Percentiles rank a stretch among this genome's conserved stretches.
Conservation (phyloP, 257 asterid genomes). For the Capsicum pubescens region DNA sequence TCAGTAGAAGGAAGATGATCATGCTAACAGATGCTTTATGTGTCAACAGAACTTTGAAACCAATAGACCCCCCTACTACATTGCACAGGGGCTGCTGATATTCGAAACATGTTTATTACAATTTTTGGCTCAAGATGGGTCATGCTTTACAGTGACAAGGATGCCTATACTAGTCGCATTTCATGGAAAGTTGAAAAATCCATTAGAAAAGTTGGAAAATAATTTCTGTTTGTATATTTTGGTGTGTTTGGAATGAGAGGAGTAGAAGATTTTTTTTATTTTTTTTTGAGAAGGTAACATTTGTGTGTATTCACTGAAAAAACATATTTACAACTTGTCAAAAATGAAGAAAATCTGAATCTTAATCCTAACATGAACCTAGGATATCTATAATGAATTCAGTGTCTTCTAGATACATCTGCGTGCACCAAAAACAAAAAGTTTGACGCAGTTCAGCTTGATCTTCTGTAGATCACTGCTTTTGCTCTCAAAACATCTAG, state of each 20-base stretch:
- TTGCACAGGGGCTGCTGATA: background rate
- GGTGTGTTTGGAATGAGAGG: background rate
- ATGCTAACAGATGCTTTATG: constrained; percentile 9
- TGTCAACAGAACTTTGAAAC: background rate
- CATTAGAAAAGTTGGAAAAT: background rate
- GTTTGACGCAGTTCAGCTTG: too few species aligned
- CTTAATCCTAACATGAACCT: too few species aligned
- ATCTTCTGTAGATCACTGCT: too few species aligned
- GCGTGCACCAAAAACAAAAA: too few species aligned
- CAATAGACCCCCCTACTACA: background rate
- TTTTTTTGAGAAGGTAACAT: too few species aligned
- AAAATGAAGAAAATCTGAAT: too few species aligned
- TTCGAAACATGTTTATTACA: constrained; percentile 3
- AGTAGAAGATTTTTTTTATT: background rate
- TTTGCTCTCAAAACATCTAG: too few species aligned
- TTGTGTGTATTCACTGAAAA: too few species aligned
- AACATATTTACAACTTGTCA: too few species aligned
- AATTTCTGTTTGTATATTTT: background rate
- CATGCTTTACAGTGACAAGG: background rate
- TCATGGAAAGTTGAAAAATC: background rate
- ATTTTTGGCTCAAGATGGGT: background rate
- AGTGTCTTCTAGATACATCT: too few species aligned
- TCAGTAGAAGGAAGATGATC: constrained; percentile 10
- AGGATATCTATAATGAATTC: too few species aligned
- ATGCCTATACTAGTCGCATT: background rate